These are phyloP conservation scores for Thermothelomyces thermophilus DNA, from an alignment of 2,329 filamentous ascomycete genomes.

Conservation along the genomic window DNA sequence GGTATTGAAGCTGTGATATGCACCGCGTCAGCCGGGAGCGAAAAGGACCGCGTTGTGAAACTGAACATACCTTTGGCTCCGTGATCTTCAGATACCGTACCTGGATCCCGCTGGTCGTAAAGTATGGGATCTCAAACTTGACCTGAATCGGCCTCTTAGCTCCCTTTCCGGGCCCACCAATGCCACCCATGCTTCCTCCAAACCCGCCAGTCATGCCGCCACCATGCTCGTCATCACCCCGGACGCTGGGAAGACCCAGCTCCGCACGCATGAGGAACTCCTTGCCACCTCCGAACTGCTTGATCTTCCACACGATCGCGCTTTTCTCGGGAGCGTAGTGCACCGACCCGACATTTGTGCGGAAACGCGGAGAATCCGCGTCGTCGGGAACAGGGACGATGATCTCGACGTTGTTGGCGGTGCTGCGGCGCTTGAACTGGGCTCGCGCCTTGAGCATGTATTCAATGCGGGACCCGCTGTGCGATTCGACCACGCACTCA, in stretches of 20 bases:
- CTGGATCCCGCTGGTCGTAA: constrained; percentile 98
- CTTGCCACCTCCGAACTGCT: constrained; percentile 97
- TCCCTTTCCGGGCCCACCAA: constrained; percentile 70
- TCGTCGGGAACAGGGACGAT: constrained; percentile 95
- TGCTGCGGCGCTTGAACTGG: constrained; percentile 96
- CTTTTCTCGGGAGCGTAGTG: constrained; percentile 97
- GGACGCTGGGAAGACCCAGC: constrained; percentile 85
- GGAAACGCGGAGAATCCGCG: constrained; percentile 90
- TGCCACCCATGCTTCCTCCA: constrained; percentile 91
- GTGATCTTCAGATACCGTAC: constrained; percentile 98
- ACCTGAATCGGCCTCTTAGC: constrained; percentile 93
- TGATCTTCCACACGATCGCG: constrained; percentile 99
- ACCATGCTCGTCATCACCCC: constrained; percentile 90
- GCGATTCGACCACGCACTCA: constrained; percentile 92
- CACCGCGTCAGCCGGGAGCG: constrained; percentile 3
- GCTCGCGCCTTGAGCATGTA: constrained; percentile 98
- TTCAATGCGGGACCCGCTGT: constrained; percentile 91
- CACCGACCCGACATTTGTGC: constrained; percentile 93
- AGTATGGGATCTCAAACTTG: constrained; percentile 99
- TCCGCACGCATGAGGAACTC: constrained; percentile 98
- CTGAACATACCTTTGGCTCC: constrained; percentile 79
- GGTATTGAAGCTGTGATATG: constrained; percentile 77
- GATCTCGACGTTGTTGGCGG: constrained; percentile 98
- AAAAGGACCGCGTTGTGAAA: background rate
- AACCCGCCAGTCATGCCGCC: constrained; percentile 98